A percentile compares a stretch with the other conserved stretches of the same genome.
phyloP scores from a whole-genome alignment of 305 asterid species.

The Solanum hybrid region DNA sequence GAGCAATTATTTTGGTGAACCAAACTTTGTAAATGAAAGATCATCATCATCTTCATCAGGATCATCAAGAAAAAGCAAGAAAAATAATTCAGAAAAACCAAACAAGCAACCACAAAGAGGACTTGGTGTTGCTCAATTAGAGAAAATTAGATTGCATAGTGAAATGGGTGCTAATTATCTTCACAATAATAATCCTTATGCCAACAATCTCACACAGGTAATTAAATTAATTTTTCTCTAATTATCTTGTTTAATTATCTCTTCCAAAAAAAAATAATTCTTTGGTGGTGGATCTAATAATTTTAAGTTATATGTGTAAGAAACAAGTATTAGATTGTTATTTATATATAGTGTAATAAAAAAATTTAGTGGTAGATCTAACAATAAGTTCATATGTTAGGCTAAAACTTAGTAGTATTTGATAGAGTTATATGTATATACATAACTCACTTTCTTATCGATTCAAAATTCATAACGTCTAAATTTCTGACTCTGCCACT shows the following conservation, averaged over 20 bases:
- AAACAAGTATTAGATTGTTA: neutral
- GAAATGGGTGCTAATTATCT: constrained; percentile 45
- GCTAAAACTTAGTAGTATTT: neutral
- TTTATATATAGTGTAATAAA: neutral
- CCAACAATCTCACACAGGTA: constrained; percentile 44
- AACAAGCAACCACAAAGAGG: constrained; percentile 90
- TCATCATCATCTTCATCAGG: constrained; percentile 28
- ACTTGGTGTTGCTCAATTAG: constrained; percentile 91
- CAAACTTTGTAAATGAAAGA: constrained; percentile 34
- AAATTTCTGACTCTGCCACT: neutral
- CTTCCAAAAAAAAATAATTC: neutral
- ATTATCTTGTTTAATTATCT: neutral
- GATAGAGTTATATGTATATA: no score
- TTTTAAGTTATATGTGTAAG: neutral
- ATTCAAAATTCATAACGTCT: neutral
- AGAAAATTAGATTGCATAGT: constrained; percentile 78
- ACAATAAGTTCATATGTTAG: neutral
- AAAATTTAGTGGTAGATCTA: neutral
- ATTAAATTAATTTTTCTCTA: neutral
- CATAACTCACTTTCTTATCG: neutral
- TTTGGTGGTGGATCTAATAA: neutral
- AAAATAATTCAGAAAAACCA: constrained; percentile 42
- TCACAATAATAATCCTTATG: constrained; percentile 45
- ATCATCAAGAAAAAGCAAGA: constrained; percentile 60
- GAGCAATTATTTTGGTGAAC: constrained; percentile 56